Conservation (phyloP, 2,329 filamentous ascomycete genomes). For the Bipolaris victoriae region DNA sequence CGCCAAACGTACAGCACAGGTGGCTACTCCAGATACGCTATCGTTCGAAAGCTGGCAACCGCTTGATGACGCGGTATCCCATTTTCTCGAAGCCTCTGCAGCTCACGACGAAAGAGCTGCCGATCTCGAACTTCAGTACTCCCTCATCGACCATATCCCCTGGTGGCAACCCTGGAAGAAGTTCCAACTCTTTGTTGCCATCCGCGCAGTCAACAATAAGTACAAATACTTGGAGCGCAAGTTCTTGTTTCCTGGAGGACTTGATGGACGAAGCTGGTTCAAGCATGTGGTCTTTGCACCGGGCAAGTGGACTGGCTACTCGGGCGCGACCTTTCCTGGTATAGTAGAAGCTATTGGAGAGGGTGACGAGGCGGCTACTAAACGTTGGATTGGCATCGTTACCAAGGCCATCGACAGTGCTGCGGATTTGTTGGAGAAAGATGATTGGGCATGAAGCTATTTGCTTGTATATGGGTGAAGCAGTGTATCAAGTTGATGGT, state of each 20-base stretch:
- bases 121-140: slow-evolving; percentile 56
- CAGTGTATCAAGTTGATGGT: not conserved
- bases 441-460: not conserved
- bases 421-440: slow-evolving; percentile 39
- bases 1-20: slow-evolving; percentile 46
- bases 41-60: slow-evolving; percentile 50
- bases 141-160: slow-evolving; percentile 60
- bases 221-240: slow-evolving; percentile 85
- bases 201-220: slow-evolving; percentile 73
- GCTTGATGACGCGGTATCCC: slow-evolving; percentile 57
- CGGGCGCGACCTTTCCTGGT: slow-evolving; percentile 72
- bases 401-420: slow-evolving; percentile 45
- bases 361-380: slow-evolving; percentile 46
- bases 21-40: slow-evolving; percentile 13
- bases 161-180: slow-evolving; percentile 81
- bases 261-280: slow-evolving; percentile 85
- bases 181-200: slow-evolving; percentile 66
- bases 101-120: slow-evolving; percentile 60
- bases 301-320: slow-evolving; percentile 88
- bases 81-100: slow-evolving; percentile 57
- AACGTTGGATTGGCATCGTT: slow-evolving; percentile 54
- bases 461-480: not conserved
- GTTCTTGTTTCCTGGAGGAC: slow-evolving; percentile 75
- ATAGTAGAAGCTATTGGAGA: slow-evolving; percentile 67
- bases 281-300: slow-evolving; percentile 95